phyloP scores from a whole-genome alignment of 352 stramenopile species.

The Phytophthora citricola region DNA sequence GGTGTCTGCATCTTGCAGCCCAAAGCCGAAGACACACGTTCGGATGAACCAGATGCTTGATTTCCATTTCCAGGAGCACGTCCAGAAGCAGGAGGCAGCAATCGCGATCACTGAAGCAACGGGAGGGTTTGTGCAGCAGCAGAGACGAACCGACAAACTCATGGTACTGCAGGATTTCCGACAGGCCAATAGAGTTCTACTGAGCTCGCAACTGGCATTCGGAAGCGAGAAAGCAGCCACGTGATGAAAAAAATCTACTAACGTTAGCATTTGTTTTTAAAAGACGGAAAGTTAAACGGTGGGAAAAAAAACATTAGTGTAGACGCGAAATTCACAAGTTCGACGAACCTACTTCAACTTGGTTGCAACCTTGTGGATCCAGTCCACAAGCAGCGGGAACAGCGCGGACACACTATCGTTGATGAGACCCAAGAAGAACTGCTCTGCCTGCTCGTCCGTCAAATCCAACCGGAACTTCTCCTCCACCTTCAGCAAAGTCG shows the following conservation, averaged over 20 bases:
- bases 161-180: conserved; percentile 61
- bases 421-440: conserved; percentile 97
- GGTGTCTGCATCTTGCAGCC: conserved; percentile 3
- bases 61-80: conserved; percentile 49
- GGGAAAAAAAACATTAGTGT: conserved; percentile 3
- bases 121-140: conserved; percentile 8
- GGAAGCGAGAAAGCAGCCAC: conserved; percentile 23
- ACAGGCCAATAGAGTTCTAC: conserved; percentile 42
- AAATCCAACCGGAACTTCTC: conserved; percentile 98
- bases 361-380: conserved; percentile 87
- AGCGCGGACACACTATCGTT: conserved; percentile 95
- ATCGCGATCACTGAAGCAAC: conserved; percentile 24
- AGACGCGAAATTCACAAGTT: conserved; percentile 12
- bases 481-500: conserved; percentile 91
- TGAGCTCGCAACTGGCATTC: conserved; percentile 49
- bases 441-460: conserved; percentile 97
- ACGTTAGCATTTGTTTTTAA: conserved; percentile 22
- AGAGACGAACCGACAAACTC: conserved; percentile 32
- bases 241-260: conserved; percentile 19
- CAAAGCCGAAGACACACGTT: conserved; percentile 25
- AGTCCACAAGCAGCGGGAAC: conserved; percentile 87
- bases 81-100: conserved; percentile 31
- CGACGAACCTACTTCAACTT: conserved; percentile 55
- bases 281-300: conserved; percentile 13
- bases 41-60: conserved; percentile 53